Base-by-base conservation (phyloP, 2,329 filamentous ascomycete species). In the Gliomastix tumulicola region DNA sequence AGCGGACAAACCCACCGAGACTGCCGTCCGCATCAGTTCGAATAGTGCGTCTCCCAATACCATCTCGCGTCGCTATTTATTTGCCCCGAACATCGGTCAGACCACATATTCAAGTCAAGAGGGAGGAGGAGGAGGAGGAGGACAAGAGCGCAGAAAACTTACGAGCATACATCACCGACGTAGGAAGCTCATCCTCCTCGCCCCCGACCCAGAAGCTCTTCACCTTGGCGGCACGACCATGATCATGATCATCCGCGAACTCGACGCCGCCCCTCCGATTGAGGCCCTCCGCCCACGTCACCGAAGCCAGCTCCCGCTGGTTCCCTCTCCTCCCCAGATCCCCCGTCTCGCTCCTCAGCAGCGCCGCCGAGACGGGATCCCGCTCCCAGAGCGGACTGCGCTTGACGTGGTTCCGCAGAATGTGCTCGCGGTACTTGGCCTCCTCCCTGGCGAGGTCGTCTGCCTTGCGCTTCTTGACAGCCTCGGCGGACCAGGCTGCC, bases 401-500 rank as follows among this genome's bases (percentile, higher is more conserved):
- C 40, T 46, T 57, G 32, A 71, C 56, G 15, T 66, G 63, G 13
- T 50, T 45, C 41, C 50, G 56, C n/a, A 59, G 45, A 8, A 59
- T 42, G 11, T 54, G 37, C n/a, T 47, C 46, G 28, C 57, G 51
- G 6, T 45, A 46, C 12, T 48, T 42, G 0, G 47, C 49, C 10
- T 46, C 51, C 30, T 48, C 37, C 2, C 49, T 49, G 6, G 54
- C 53, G 17, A 55, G 55, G 23, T 71, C 62, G 21, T 71, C 62
- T 4, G 62, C 43, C 41, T 68, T 68, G 36, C 74, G 74, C 44
- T 65, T 66, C 56, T 76, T 80, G 38, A 82, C 72, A 7, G 68
- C 67, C 32, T 74, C 63, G n/a, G 65, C 59, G 8, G 78, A 76
- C 61, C 79, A 83, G 13, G 66, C 57, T 1, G 71, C 63, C 7